These are phyloP conservation scores for Ilex asprella DNA, from an alignment of 257 asterid species.

Conservation along the genomic window DNA sequence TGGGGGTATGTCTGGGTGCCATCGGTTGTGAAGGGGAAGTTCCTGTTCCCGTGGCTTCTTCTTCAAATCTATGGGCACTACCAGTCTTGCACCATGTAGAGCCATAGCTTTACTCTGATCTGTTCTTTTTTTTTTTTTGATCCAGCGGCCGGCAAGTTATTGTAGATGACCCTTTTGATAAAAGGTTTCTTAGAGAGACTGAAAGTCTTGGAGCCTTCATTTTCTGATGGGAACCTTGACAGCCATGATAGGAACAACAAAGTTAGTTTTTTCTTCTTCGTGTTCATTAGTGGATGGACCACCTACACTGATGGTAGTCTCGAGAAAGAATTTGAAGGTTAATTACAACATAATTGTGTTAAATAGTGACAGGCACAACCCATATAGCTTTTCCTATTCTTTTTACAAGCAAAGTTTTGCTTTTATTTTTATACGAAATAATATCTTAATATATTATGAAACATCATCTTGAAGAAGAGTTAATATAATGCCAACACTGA, in stretches of 20 bases:
- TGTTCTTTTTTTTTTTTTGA: background rate
- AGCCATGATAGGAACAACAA: slow-evolving; percentile 7
- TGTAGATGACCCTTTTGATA: background rate
- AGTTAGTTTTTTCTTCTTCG: slow-evolving; percentile 2
- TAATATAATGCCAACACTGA: no score
- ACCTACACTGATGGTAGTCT: no score
- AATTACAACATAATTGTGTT: background rate
- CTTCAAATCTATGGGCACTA: slow-evolving; percentile 62
- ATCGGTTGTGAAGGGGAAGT: slow-evolving; percentile 72
- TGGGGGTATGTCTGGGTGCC: slow-evolving; percentile 65
- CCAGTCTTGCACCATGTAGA: slow-evolving; percentile 38
- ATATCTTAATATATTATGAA: no score
- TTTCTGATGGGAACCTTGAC: slow-evolving; percentile 7
- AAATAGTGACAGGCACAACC: background rate
- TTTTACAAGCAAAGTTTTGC: no score
- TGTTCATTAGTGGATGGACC: slow-evolving; percentile 5
- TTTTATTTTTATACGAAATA: no score
- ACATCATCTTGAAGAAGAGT: no score
- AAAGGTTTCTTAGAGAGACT: background rate
- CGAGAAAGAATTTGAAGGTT: background rate
- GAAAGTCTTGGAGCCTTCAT: background rate
- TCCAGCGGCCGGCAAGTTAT: background rate
- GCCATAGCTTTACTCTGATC: slow-evolving; percentile 14
- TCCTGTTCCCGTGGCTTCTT: slow-evolving; percentile 66
- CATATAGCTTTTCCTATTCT: background rate